A percentile compares a stretch with the other conserved stretches of the same genome.
phyloP scores from a whole-genome alignment of 768 basidiomycete genomes.

The Tremella fuciformis region DNA sequence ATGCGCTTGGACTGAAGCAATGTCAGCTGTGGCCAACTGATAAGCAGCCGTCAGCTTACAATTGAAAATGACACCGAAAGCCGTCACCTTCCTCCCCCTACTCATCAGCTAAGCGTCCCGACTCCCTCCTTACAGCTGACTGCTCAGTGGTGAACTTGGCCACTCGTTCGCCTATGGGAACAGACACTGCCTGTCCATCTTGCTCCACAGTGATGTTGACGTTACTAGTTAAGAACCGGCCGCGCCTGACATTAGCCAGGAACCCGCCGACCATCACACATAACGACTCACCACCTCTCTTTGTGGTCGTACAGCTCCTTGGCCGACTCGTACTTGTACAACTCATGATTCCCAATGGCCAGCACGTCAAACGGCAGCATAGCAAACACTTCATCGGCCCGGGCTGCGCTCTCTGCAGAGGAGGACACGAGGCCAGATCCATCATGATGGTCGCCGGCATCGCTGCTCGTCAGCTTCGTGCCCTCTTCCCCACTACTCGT shows the following conservation, averaged over 20 bases:
- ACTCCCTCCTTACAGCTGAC: constrained; percentile 54
- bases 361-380: constrained; percentile 76
- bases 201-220: constrained; percentile 73
- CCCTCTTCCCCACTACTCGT: not conserved
- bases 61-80: constrained; percentile 74
- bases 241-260: constrained; percentile 54
- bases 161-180: constrained; percentile 58
- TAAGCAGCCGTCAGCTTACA: constrained; percentile 52
- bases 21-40: not conserved
- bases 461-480: constrained; percentile 47
- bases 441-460: constrained; percentile 52
- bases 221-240: constrained; percentile 78
- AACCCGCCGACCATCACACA: not conserved
- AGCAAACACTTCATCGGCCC: constrained; percentile 68
- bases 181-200: constrained; percentile 43
- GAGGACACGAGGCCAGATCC: constrained; percentile 49
- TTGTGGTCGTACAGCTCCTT: constrained; percentile 29
- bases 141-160: constrained; percentile 70
- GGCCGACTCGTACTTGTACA: constrained; percentile 58
- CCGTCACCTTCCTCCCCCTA: constrained; percentile 69
- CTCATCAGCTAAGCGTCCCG: not conserved
- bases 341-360: constrained; percentile 84
- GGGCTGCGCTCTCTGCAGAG: constrained; percentile 23
- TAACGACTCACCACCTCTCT: constrained; percentile 35
- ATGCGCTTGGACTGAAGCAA: constrained; percentile 54